These are phyloP conservation scores for Diaporthe caulivora DNA, from an alignment of 2,329 filamentous ascomycete species.

Conservation along the genomic window DNA sequence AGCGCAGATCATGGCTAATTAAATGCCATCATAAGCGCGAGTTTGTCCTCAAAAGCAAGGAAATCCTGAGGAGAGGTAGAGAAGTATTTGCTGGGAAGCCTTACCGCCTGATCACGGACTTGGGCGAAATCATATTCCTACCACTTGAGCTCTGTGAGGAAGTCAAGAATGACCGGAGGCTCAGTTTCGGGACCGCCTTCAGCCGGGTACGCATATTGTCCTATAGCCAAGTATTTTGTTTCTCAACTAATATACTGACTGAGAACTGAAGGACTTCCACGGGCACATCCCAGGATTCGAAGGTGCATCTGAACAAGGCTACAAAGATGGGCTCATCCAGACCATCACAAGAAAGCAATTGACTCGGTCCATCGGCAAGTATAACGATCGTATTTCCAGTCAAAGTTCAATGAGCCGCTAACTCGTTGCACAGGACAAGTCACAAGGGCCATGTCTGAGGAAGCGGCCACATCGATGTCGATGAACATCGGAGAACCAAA, in stretches of 20 bases:
- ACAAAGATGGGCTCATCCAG: background rate
- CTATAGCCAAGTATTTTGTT: background rate
- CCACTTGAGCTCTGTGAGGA: background rate
- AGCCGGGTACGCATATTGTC: background rate
- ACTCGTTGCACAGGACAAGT: background rate
- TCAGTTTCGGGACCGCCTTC: background rate
- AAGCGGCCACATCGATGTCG: background rate
- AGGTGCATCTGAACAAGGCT: background rate
- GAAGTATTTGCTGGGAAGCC: background rate
- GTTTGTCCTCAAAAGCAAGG: background rate
- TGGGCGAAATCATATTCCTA: background rate
- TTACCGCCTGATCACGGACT: background rate
- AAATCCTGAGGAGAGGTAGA: background rate
- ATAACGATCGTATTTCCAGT: background rate
- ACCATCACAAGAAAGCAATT: conserved; percentile 10
- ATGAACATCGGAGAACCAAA: background rate
- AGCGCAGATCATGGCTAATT: background rate
- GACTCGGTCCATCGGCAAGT: background rate
- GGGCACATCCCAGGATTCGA: background rate
- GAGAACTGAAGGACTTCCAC: background rate
- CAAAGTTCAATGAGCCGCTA: background rate
- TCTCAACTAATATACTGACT: background rate
- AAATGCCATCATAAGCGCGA: background rate
- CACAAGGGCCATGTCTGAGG: background rate
- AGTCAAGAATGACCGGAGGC: background rate